phyloP scores from a whole-genome alignment of 306 rosid species.

The Styphnolobium japonicum region DNA sequence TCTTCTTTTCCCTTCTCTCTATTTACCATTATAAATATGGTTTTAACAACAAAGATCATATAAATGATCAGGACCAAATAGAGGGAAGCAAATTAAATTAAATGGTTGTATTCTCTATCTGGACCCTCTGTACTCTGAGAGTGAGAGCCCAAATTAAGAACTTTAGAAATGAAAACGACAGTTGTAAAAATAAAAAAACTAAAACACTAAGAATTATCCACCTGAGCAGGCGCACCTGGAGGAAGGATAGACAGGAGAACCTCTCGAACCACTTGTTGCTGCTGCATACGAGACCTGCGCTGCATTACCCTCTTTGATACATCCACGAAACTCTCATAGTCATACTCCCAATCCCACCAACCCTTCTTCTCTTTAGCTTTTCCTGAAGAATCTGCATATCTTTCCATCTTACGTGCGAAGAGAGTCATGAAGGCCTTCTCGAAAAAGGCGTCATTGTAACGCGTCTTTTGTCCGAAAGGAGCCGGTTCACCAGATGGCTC shows the following conservation, averaged over 20 bases:
- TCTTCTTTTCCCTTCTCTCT: background rate
- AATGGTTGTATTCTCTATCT: too few relatives aligned
- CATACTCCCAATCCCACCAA: conserved; percentile 57
- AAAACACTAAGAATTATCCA: background rate
- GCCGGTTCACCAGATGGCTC: conserved; percentile 86
- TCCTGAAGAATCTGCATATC: conserved; percentile 36
- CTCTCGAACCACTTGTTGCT: conserved; percentile 78
- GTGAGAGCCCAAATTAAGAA: too few relatives aligned
- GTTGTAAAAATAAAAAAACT: too few relatives aligned
- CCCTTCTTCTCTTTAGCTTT: conserved; percentile 13
- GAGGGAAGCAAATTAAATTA: background rate
- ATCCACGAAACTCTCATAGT: conserved; percentile 82
- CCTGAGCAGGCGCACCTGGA: conserved; percentile 99
- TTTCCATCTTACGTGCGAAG: conserved; percentile 77
- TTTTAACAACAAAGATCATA: background rate
- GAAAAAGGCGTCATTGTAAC: conserved; percentile 68
- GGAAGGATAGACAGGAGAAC: conserved; percentile 96
- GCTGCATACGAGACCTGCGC: conserved; percentile 77
- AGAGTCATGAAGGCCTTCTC: conserved; percentile 81
- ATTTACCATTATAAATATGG: background rate
- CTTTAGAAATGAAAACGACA: background rate
- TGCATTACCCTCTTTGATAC: conserved; percentile 82
- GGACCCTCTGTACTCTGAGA: too few relatives aligned
- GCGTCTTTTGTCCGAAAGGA: conserved; percentile 76
- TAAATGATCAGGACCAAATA: background rate